Conservation (phyloP, 2,329 filamentous ascomycete species). For the Boeremia exigua region DNA sequence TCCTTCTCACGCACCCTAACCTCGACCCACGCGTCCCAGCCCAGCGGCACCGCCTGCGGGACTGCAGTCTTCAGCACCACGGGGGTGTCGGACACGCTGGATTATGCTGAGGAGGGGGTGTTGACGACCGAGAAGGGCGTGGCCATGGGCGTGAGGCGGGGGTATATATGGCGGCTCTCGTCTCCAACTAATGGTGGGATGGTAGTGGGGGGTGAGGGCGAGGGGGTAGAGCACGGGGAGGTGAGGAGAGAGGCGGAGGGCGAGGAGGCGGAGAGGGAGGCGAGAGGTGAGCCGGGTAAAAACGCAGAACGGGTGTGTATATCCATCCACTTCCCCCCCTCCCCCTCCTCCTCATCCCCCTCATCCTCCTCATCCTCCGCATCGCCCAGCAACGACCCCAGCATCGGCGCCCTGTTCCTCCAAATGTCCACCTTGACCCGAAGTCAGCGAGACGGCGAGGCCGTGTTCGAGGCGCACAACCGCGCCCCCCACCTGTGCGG, state of each 20-base stretch:
- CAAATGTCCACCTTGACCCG: conserved; percentile 61
- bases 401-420: conserved; percentile 77
- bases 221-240: no score
- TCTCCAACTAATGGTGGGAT: no score
- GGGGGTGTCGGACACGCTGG: conserved; percentile 59
- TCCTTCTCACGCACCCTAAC: conserved; percentile 63
- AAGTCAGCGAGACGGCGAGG: conserved; percentile 40
- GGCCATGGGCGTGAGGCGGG: no score
- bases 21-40: conserved; percentile 64
- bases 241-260: no score
- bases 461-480: conserved; percentile 52
- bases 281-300: no score
- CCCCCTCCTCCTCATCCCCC: conserved; percentile 3
- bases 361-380: conserved; percentile 23
- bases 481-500: conserved; percentile 73
- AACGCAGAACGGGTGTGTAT: no score
- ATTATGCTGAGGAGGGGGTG: conserved; percentile 71
- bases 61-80: conserved; percentile 60
- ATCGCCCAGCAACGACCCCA: conserved; percentile 35
- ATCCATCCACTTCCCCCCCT: no score
- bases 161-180: no score
- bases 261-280: no score
- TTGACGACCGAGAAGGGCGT: conserved; percentile 66
- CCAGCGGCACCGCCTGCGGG: conserved; percentile 70
- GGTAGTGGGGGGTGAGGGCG: no score